These are phyloP conservation scores for Candida nitratophila DNA, from an alignment of 805 yeast genomes.

Conservation along the genomic window DNA sequence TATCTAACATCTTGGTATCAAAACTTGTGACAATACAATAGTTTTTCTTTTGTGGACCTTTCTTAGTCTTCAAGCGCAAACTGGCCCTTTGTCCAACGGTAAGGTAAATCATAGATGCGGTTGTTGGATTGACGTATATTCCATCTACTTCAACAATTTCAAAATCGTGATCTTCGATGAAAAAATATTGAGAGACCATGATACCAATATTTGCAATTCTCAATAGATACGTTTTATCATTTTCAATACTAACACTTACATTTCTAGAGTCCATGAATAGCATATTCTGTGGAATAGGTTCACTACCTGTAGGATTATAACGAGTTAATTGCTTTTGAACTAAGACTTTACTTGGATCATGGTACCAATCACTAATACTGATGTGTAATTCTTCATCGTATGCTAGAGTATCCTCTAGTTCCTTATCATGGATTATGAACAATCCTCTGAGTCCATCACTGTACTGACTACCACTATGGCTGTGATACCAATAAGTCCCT, in stretches of 20 bases:
- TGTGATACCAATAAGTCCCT: conserved; percentile 83
- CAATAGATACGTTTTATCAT: conserved; percentile 55
- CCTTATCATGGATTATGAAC: conserved; percentile 53
- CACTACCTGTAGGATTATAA: conserved; percentile 81
- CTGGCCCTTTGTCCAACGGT: conserved; percentile 81
- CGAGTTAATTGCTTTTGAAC: conserved; percentile 44
- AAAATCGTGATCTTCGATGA: conserved; percentile 64
- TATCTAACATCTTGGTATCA: conserved; percentile 65
- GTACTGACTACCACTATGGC: conserved; percentile 71
- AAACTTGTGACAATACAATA: conserved; percentile 55
- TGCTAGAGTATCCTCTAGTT: conserved; percentile 38
- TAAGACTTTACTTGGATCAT: conserved; percentile 41
- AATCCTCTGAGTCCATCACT: conserved; percentile 73
- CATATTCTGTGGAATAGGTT: conserved; percentile 66
- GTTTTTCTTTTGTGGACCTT: conserved; percentile 31
- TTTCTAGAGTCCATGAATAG: conserved; percentile 61
- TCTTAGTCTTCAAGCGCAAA: conserved; percentile 55
- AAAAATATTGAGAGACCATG: conserved; percentile 66
- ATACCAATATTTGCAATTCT: conserved; percentile 63
- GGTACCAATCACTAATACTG: conserved; percentile 60
- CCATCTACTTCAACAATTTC: conserved; percentile 75
- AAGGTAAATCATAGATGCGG: conserved; percentile 49
- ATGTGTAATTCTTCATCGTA: conserved; percentile 58
- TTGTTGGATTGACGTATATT: conserved; percentile 51
- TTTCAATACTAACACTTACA: conserved; percentile 46